These are phyloP conservation scores for Lasiodiplodia theobromae DNA, from an alignment of 2,329 filamentous ascomycete genomes.

Conservation along the genomic window DNA sequence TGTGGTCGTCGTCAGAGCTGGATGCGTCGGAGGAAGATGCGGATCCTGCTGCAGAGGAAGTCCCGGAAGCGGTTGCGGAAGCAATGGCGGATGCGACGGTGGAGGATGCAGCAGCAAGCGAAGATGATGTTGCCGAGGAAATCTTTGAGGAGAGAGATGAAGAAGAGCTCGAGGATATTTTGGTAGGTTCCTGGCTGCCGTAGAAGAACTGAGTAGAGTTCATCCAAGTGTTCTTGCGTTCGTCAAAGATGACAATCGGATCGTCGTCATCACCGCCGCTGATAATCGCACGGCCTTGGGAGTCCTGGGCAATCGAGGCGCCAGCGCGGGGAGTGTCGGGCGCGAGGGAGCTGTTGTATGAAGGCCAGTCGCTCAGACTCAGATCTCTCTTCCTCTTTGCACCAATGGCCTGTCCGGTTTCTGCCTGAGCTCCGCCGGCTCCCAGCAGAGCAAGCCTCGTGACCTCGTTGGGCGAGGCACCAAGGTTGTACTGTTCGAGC, in stretches of 20 bases:
- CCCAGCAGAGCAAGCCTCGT: constrained; percentile 72
- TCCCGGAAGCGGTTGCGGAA: constrained; percentile 31
- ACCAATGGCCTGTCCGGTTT: constrained; percentile 58
- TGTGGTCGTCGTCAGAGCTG: constrained; percentile 42
- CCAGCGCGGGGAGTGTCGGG: constrained; percentile 69
- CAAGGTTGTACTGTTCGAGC: constrained; percentile 80
- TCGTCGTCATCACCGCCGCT: constrained; percentile 72
- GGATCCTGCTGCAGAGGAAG: constrained; percentile 33
- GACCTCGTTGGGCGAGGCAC: constrained; percentile 75
- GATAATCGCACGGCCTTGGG: constrained; percentile 74
- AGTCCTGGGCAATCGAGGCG: constrained; percentile 74
- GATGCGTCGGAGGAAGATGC: constrained; percentile 30
- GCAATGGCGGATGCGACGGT: constrained; percentile 45
- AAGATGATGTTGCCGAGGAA: constrained; percentile 40
- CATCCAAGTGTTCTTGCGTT: constrained; percentile 77
- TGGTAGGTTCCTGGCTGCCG: constrained; percentile 40
- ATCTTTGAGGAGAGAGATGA: constrained; percentile 10
- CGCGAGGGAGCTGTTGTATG: constrained; percentile 78
- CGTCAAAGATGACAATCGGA: constrained; percentile 79
- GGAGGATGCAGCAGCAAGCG: constrained; percentile 37
- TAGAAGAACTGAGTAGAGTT: constrained; percentile 71
- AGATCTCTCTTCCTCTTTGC: constrained; percentile 58
- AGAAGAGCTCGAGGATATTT: constrained; percentile 30
- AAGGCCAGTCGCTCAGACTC: constrained; percentile 72
- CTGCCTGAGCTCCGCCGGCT: constrained; percentile 60